Conservation (phyloP, 2,329 filamentous ascomycete species). For the Triangularia setosa region DNA sequence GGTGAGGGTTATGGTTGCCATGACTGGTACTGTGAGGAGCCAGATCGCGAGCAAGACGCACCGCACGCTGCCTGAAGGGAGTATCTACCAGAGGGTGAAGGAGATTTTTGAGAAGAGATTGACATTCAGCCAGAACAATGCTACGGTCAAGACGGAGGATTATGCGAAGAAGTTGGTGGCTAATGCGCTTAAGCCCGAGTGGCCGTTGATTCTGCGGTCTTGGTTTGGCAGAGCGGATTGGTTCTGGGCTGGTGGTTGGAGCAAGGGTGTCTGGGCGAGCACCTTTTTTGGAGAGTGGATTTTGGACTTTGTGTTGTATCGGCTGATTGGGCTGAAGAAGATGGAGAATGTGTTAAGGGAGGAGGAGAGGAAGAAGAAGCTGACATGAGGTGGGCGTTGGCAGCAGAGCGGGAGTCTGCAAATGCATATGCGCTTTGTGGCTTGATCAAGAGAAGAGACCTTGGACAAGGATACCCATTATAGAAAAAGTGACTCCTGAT, state of each 20-base stretch:
- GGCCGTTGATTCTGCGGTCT: conserved; percentile 30
- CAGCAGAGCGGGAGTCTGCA: too few species aligned
- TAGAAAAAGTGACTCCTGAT: too few species aligned
- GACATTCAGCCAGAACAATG: conserved; percentile 46
- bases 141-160: conserved; percentile 41
- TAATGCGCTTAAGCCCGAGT: conserved; percentile 38
- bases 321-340: conserved; percentile 30
- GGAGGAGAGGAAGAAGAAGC: conserved; percentile 27
- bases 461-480: too few species aligned
- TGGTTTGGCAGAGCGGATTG: conserved; percentile 42
- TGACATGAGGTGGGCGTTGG: too few species aligned
- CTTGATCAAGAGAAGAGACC: too few species aligned
- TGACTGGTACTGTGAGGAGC: conserved; percentile 51
- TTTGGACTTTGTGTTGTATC: conserved; percentile 33
- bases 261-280: conserved; percentile 30
- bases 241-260: conserved; percentile 39
- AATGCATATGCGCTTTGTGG: too few species aligned
- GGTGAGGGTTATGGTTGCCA: conserved; percentile 55
- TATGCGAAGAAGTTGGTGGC: conserved; percentile 43
- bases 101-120: conserved; percentile 45
- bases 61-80: conserved; percentile 41
- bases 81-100: conserved; percentile 44
- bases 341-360: conserved; percentile 30
- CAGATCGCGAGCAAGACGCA: conserved; percentile 44
- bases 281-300: conserved; percentile 37